Base-by-base conservation (phyloP, 768 basidiomycete genomes). In the Russula griseocarnosa region DNA sequence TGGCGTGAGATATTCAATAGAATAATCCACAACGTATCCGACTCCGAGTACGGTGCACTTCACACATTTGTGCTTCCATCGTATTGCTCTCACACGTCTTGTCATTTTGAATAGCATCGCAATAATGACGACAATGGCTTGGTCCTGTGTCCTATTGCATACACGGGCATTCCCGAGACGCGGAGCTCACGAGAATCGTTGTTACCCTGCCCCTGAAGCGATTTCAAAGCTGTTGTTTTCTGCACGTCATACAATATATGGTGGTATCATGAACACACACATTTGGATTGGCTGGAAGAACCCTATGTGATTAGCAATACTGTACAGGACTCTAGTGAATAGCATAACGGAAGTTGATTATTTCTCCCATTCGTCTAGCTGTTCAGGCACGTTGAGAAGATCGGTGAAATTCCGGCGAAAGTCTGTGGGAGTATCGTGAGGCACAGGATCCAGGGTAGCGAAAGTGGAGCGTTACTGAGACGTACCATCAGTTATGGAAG, bases 401-500 rank as follows among this genome's bases (percentile, higher is more conserved):
- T 66, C 42, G 10, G 60, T 66, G 32, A 57, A 56, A 22, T n/a
- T 18, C 18, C 11, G 44, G 56, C 58, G 55, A 46, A 66, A 66
- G 13, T 66, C 66, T 63, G 42, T 26, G 42, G 34, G 10, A 44
- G 26, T 28, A 16, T 6, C 16, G 28, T 44, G 18, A 60, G 59
- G 32, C 20, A 30, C 14, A 11, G 30, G 36, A n/a, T 6, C 7
- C 36, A 22, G 16, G 20, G 10, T 44, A 22, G 14, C 18, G 47
- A 28, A 10, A 28, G 44, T 18, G 28, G 18, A 18, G 9, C 52
- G 52, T 22, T 14, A 22, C n/a, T 46, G n/a, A 34, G 30, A 65
- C 77, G 30, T 64, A 84, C 85, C 77, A 65, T 86, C 85, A 0
- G 77, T 73, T 54, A 86, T 81, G 58, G 76, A 70, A 0, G 83